phyloP scores from a whole-genome alignment of 495 filamentous ascomycete species.

The Neurospora sp. region DNA sequence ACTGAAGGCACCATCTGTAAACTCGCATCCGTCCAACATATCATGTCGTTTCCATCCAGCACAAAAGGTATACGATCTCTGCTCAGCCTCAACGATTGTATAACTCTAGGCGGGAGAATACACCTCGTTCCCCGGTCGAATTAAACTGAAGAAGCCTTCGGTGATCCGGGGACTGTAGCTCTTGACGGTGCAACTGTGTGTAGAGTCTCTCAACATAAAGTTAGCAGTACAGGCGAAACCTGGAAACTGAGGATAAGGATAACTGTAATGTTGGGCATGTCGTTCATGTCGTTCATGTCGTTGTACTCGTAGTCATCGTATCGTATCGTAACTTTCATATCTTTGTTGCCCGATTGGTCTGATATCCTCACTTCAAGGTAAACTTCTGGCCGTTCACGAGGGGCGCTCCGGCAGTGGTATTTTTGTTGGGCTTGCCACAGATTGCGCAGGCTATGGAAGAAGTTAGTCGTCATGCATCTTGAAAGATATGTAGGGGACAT shows the following conservation, averaged over 20 bases:
- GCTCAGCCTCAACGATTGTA: background rate
- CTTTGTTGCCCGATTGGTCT: background rate
- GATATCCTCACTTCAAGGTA: slow-evolving; percentile 46
- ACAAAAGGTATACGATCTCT: background rate
- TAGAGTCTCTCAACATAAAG: background rate
- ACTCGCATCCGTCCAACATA: background rate
- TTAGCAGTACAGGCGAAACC: background rate
- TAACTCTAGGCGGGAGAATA: background rate
- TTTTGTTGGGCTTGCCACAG: slow-evolving; percentile 53
- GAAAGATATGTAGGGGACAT: background rate
- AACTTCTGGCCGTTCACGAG: slow-evolving; percentile 55
- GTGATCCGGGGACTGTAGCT: background rate
- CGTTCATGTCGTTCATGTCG: background rate
- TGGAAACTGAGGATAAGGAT: background rate
- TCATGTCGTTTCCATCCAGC: background rate
- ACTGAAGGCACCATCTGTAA: background rate
- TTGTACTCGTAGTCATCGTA: background rate
- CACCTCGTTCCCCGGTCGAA: background rate
- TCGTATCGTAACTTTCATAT: background rate
- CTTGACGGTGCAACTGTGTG: background rate
- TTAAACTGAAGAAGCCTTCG: background rate
- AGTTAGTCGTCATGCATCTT: slow-evolving; percentile 9
- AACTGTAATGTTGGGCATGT: background rate
- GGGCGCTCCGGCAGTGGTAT: slow-evolving; percentile 36
- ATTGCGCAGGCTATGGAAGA: slow-evolving; percentile 46